Evolutionary conservation across 768 basidiomycete genomes (phyloP).

Genomic region (Suillus tomentosus): DNA sequence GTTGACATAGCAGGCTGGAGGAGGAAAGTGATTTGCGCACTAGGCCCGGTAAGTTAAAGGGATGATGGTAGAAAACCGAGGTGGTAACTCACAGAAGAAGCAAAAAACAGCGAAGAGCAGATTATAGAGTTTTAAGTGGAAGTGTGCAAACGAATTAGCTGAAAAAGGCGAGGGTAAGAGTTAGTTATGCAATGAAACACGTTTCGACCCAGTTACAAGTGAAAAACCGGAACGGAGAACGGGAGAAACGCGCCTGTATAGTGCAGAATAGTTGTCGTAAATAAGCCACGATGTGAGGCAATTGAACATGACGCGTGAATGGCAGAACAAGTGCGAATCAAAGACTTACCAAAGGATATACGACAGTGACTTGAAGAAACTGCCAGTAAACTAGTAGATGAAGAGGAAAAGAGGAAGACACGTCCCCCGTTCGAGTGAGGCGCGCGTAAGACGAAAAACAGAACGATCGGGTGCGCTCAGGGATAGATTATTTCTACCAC

Average conservation of each 20-base stretch:
- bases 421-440: constrained; percentile 19
- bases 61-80: constrained; percentile 20
- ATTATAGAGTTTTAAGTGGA: constrained; percentile 36
- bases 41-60: constrained; percentile 20
- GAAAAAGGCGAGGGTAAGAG: constrained; percentile 24
- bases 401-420: constrained; percentile 22
- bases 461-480: constrained; percentile 28
- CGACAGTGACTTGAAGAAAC: constrained; percentile 15
- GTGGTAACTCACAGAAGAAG: constrained; percentile 30
- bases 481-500: constrained; percentile 33
- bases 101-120: constrained; percentile 24
- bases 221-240: constrained; percentile 32
- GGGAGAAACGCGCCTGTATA: constrained; percentile 33
- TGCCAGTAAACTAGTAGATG: constrained; percentile 19
- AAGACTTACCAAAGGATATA: constrained; percentile 36
- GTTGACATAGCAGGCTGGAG: constrained; percentile 32
- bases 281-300: constrained; percentile 32
- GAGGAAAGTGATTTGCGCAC: constrained; percentile 31
- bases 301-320: constrained; percentile 32
- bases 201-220: constrained; percentile 23
- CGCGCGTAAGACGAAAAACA: constrained; percentile 33
- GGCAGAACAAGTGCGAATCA: constrained; percentile 9
- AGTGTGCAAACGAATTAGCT: constrained; percentile 38
- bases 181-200: constrained; percentile 27
- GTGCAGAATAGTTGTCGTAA: constrained; percentile 32